Evolutionary conservation across 129 eudicot genomes (phyloP).

Genomic region (Flaveria brownii): DNA sequence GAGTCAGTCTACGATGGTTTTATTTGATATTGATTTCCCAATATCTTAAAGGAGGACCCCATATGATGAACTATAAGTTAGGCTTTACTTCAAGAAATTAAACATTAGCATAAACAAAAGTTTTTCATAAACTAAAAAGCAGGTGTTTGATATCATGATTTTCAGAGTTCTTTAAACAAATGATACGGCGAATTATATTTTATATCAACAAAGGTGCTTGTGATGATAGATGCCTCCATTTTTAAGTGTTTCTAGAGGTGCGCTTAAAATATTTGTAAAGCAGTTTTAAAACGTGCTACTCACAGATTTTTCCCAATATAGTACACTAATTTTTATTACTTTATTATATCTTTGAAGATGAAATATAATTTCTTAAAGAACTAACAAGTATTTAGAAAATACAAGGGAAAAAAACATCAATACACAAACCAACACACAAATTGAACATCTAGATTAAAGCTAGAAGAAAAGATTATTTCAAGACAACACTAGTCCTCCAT

Average conservation of each 20-base stretch:
- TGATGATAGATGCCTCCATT: slow-evolving; percentile 22
- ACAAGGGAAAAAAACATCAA: not conserved
- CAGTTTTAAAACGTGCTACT: slow-evolving; percentile 33
- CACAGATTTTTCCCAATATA: slow-evolving; percentile 16
- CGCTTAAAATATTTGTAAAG: slow-evolving; percentile 18
- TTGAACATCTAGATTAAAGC: too few relatives aligned
- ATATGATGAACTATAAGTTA: slow-evolving; percentile 2
- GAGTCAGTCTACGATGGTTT: too few relatives aligned
- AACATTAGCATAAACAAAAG: not conserved
- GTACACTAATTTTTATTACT: not conserved
- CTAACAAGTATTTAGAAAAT: not conserved
- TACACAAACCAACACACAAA: not conserved
- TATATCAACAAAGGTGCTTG: slow-evolving; percentile 19
- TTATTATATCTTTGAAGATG: not conserved
- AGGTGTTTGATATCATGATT: slow-evolving; percentile 13
- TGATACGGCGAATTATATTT: slow-evolving; percentile 9
- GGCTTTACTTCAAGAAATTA: slow-evolving; percentile 15
- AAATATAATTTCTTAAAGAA: not conserved
- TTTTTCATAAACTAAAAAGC: slow-evolving; percentile 6
- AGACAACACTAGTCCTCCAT: too few relatives aligned
- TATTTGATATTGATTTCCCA: not conserved
- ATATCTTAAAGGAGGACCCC: not conserved
- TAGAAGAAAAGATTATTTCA: too few relatives aligned
- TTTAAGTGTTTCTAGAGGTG: slow-evolving; percentile 19
- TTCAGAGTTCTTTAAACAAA: slow-evolving; percentile 2